Evolutionary conservation across 2,329 filamentous ascomycete species (phyloP).

Genomic region (Phoma sp.): DNA sequence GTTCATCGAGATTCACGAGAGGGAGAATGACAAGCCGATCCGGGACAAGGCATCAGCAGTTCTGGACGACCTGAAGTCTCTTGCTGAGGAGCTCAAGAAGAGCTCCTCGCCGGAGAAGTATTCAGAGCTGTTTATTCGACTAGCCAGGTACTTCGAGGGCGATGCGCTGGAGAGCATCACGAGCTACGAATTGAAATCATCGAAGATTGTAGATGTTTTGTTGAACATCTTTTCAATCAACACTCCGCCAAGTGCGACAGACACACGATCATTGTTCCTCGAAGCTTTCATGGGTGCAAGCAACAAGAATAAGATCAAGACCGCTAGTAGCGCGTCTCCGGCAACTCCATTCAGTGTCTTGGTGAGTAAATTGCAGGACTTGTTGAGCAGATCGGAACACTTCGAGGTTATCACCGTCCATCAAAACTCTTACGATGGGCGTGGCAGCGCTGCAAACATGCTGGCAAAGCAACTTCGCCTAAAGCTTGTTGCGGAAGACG

Average conservation of each 20-base stretch:
- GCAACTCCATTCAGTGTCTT: slow-evolving; percentile 88
- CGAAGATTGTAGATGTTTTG: slow-evolving; percentile 83
- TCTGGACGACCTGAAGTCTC: slow-evolving; percentile 70
- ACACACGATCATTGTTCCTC: slow-evolving; percentile 82
- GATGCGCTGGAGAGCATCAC: slow-evolving; percentile 92
- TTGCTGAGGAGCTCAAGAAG: slow-evolving; percentile 73
- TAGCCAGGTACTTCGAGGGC: slow-evolving; percentile 85
- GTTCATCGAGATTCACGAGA: slow-evolving; percentile 84
- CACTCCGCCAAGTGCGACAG: slow-evolving; percentile 58
- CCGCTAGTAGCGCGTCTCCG: slow-evolving; percentile 69
- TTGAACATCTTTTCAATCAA: slow-evolving; percentile 81
- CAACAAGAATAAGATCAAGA: slow-evolving; percentile 66
- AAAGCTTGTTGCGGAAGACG: slow-evolving; percentile 85
- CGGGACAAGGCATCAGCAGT: slow-evolving; percentile 80
- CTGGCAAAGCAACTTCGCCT: slow-evolving; percentile 93
- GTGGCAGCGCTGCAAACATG: slow-evolving; percentile 93
- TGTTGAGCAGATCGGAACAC: slow-evolving; percentile 94
- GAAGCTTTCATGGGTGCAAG: slow-evolving; percentile 87
- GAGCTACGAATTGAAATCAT: slow-evolving; percentile 90
- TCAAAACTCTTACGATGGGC: slow-evolving; percentile 87
- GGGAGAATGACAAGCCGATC: slow-evolving; percentile 73
- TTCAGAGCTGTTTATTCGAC: slow-evolving; percentile 70
- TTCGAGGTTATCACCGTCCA: slow-evolving; percentile 97
- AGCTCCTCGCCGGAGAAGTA: slow-evolving; percentile 70
- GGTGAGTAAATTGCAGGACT: slow-evolving; percentile 91